Conservation (phyloP, 2,329 filamentous ascomycete species). For the Penicillium sp. region DNA sequence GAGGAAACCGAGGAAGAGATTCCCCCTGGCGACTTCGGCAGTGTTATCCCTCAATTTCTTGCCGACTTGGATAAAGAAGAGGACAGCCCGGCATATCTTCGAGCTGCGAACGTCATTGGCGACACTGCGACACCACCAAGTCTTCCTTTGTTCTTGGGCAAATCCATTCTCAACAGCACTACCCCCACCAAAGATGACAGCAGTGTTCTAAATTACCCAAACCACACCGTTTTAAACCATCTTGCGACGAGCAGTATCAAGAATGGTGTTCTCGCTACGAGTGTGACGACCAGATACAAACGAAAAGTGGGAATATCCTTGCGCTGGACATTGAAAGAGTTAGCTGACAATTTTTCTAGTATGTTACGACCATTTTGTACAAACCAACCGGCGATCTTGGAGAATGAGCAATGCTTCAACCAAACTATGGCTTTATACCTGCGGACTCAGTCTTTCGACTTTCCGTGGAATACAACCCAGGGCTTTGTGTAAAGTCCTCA, state of each 20-base stretch:
- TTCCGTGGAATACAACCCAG: background rate
- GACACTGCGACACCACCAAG: constrained; percentile 82
- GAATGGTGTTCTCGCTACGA: constrained; percentile 91
- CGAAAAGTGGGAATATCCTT: constrained; percentile 64
- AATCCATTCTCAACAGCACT: constrained; percentile 90
- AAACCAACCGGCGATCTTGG: constrained; percentile 70
- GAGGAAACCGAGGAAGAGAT: constrained; percentile 59
- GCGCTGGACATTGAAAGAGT: background rate
- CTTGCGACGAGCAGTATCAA: constrained; percentile 98
- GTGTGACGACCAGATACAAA: constrained; percentile 95
- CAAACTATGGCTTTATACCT: background rate
- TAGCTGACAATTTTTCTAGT: constrained; percentile 52
- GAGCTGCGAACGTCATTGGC: constrained; percentile 74
- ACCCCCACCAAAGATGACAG: constrained; percentile 97
- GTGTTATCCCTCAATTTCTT: constrained; percentile 80
- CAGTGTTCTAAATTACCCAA: constrained; percentile 94
- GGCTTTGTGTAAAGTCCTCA: background rate
- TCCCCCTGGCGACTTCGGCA: constrained; percentile 66
- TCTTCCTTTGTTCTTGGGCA: constrained; percentile 87
- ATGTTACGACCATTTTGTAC: constrained; percentile 97
- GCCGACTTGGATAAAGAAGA: constrained; percentile 82
- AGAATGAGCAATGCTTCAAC: constrained; percentile 27
- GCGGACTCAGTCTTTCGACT: background rate
- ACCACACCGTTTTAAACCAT: constrained; percentile 96
- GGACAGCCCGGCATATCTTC: constrained; percentile 73